phyloP scores from a whole-genome alignment of 1,284 basidiomycete genomes.

The Cystobasidium pallidum region DNA sequence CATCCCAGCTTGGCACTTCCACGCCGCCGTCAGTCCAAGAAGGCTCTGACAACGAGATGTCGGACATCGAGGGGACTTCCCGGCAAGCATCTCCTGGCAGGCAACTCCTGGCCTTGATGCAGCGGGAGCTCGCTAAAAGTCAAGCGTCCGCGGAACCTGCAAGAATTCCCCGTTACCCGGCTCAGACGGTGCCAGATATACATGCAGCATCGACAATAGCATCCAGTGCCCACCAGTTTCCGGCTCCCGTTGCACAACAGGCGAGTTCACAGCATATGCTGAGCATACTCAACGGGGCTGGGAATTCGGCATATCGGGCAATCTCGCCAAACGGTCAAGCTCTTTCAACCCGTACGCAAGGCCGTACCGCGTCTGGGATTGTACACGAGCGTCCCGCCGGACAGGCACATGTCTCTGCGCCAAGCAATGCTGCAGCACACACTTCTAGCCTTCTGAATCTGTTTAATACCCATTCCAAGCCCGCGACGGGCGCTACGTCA shows the following conservation, averaged over 20 bases:
- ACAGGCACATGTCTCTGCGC: not conserved
- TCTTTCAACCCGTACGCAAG: not conserved
- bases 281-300: not conserved
- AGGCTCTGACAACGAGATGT: not conserved
- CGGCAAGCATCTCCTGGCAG: not conserved
- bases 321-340: not conserved
- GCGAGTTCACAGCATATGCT: not conserved
- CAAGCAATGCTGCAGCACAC: not conserved
- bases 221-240: not conserved
- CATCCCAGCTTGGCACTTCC: conserved; percentile 22
- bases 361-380: not conserved
- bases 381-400: not conserved
- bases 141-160: not conserved
- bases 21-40: conserved; percentile 22
- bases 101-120: not conserved
- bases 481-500: not conserved
- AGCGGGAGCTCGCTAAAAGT: not conserved
- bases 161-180: not conserved
- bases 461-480: not conserved
- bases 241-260: not conserved
- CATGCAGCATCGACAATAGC: not conserved
- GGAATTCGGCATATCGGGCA: not conserved
- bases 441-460: not conserved
- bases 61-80: not conserved
- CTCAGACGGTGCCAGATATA: not conserved